These are phyloP conservation scores for Fusarium sp. DNA, from an alignment of 2,329 filamentous ascomycete genomes.

Conservation along the genomic window DNA sequence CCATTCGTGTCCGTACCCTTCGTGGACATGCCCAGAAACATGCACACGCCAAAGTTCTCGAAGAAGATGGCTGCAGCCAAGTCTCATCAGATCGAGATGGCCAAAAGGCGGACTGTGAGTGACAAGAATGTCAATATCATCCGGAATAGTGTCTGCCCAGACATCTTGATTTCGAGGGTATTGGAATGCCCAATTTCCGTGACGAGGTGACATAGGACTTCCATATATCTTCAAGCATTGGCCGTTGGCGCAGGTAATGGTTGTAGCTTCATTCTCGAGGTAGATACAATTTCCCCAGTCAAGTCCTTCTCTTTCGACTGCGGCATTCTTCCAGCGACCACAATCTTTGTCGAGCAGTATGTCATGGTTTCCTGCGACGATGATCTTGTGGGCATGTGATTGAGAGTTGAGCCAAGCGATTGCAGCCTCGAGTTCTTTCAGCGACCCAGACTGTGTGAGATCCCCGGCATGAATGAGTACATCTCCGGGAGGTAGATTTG, in stretches of 20 bases:
- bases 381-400: slow-evolving; percentile 56
- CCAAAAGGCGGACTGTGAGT: slow-evolving; percentile 53
- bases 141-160: slow-evolving; percentile 42
- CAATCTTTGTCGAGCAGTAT: slow-evolving; percentile 44
- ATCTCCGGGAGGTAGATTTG: slow-evolving; percentile 54
- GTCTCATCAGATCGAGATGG: slow-evolving; percentile 51
- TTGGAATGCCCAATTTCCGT: slow-evolving; percentile 57
- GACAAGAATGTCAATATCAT: slow-evolving; percentile 51
- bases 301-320: slow-evolving; percentile 12
- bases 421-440: slow-evolving; percentile 52
- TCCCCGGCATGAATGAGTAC: slow-evolving; percentile 61
- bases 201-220: slow-evolving; percentile 48
- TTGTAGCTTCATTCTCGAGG: slow-evolving; percentile 36
- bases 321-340: not conserved
- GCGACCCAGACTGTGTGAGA: slow-evolving; percentile 58
- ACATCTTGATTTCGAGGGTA: slow-evolving; percentile 48
- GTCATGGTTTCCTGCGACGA: slow-evolving; percentile 61
- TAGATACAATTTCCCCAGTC: slow-evolving; percentile 43
- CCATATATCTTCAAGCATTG: slow-evolving; percentile 44
- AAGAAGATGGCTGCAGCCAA: slow-evolving; percentile 50
- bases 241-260: slow-evolving; percentile 40
- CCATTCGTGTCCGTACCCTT: slow-evolving; percentile 55
- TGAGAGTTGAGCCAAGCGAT: slow-evolving; percentile 56
- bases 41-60: slow-evolving; percentile 64
- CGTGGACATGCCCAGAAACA: slow-evolving; percentile 72